phyloP scores from a whole-genome alignment of 2,329 filamentous ascomycete genomes.

The Fusarium sp. region DNA sequence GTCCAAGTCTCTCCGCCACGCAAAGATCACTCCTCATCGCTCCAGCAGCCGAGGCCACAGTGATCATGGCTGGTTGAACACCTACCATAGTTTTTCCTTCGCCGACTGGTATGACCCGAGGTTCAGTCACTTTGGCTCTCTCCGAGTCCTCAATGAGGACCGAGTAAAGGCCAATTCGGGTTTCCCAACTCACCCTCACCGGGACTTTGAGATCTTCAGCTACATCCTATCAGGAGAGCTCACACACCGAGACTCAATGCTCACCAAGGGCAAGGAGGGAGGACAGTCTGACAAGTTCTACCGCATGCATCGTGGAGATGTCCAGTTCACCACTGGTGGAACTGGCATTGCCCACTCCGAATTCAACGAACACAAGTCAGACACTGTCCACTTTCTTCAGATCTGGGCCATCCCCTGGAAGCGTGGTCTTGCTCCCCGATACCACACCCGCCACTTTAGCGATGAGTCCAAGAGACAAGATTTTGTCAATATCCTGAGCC shows the following conservation, averaged over 20 bases:
- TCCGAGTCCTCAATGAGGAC: slow-evolving; percentile 90
- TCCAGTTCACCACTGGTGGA: slow-evolving; percentile 91
- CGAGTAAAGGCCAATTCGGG: slow-evolving; percentile 77
- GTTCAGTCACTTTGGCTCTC: slow-evolving; percentile 75
- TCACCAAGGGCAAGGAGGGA: slow-evolving; percentile 72
- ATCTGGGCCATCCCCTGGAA: slow-evolving; percentile 89
- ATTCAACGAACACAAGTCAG: slow-evolving; percentile 76
- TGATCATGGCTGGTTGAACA: slow-evolving; percentile 88
- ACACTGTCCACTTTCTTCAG: slow-evolving; percentile 85
- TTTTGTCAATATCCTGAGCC: slow-evolving; percentile 81
- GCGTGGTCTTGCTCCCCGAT: slow-evolving; percentile 74
- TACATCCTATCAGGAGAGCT: slow-evolving; percentile 88
- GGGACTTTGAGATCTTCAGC: slow-evolving; percentile 89
- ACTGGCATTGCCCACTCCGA: slow-evolving; percentile 84
- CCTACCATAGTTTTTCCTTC: slow-evolving; percentile 88
- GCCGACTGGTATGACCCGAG: slow-evolving; percentile 74
- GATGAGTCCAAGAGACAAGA: slow-evolving; percentile 77
- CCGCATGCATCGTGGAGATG: slow-evolving; percentile 79
- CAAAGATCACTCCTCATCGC: slow-evolving; percentile 78
- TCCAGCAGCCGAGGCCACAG: slow-evolving; percentile 78
- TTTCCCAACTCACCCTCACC: slow-evolving; percentile 86
- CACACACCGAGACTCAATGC: slow-evolving; percentile 88
- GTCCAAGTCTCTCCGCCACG: slow-evolving; percentile 71
- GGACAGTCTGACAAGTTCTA: slow-evolving; percentile 70
- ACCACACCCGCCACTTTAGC: slow-evolving; percentile 77